Percentiles rank a stretch among this genome's conserved stretches.
Evolutionary conservation across 495 filamentous ascomycete genomes (phyloP).

Genomic region (Podospora australis): DNA sequence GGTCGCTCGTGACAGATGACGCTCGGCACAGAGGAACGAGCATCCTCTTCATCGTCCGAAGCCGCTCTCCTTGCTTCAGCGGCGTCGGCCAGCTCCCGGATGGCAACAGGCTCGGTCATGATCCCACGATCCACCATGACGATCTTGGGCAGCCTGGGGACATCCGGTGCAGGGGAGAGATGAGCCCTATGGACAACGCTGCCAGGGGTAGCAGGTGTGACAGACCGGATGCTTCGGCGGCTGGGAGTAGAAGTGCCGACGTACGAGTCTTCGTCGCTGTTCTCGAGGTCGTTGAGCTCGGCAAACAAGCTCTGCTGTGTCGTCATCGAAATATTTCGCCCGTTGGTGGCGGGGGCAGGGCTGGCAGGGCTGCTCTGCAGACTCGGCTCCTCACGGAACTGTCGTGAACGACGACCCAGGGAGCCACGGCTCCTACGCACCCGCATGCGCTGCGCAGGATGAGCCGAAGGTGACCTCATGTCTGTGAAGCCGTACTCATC

Average conservation of each 20-base stretch:
- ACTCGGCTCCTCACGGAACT: conserved; percentile 57
- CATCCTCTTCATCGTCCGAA: not conserved
- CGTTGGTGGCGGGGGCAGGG: conserved; percentile 41
- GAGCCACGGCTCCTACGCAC: conserved; percentile 60
- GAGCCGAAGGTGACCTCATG: conserved; percentile 54
- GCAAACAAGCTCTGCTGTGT: conserved; percentile 76
- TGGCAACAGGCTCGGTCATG: conserved; percentile 74
- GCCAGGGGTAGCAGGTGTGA: conserved; percentile 31
- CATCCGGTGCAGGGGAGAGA: conserved; percentile 46
- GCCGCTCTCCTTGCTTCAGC: not conserved
- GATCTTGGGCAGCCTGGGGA: conserved; percentile 43
- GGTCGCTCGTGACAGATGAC: conserved; percentile 22
- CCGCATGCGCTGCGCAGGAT: conserved; percentile 60
- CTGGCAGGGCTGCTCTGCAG: conserved; percentile 48
- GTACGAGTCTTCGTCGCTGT: conserved; percentile 55
- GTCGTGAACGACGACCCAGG: conserved; percentile 52
- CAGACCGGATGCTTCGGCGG: conserved; percentile 34
- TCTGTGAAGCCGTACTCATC: conserved; percentile 46
- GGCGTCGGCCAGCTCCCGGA: conserved; percentile 5
- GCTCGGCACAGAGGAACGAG: conserved; percentile 11
- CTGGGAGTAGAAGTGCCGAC: conserved; percentile 34
- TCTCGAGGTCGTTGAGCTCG: conserved; percentile 73
- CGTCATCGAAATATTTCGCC: conserved; percentile 32
- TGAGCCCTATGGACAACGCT: too few relatives aligned
- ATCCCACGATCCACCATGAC: conserved; percentile 74